Evolutionary conservation across 2,329 filamentous ascomycete genomes (phyloP).

Genomic region (Mycosphaerelloides madeirae): DNA sequence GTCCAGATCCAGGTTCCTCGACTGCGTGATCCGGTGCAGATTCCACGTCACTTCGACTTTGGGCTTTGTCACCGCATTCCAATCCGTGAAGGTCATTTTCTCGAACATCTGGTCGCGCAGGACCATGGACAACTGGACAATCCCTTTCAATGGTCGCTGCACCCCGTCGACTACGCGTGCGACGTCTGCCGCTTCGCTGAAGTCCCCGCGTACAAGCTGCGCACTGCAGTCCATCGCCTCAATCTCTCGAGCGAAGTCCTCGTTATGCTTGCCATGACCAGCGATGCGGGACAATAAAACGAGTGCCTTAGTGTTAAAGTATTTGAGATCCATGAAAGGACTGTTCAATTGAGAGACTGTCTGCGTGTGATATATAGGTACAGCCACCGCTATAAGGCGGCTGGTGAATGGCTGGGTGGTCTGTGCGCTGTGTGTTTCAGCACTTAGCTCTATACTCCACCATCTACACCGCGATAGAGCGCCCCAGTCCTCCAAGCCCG

Average conservation of each 20-base stretch:
- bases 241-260: neutral
- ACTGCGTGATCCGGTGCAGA: slow-evolving; percentile 1
- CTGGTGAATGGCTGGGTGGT: too few relatives aligned
- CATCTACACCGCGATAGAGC: slow-evolving; percentile 16
- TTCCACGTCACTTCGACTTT: slow-evolving; percentile 28
- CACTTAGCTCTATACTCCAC: slow-evolving; percentile 18
- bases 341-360: too few relatives aligned
- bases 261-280: neutral
- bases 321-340: too few relatives aligned
- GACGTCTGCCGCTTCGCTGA: neutral
- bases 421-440: too few relatives aligned
- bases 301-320: slow-evolving; percentile 11
- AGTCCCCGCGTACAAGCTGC: neutral
- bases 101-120: slow-evolving; percentile 10
- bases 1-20: neutral
- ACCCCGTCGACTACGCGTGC: neutral
- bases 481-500: neutral
- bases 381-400: too few relatives aligned
- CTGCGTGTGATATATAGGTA: too few relatives aligned
- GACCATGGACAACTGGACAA: slow-evolving; percentile 32
- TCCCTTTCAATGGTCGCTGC: slow-evolving; percentile 5
- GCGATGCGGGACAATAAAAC: slow-evolving; percentile 13
- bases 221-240: neutral
- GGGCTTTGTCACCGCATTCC: slow-evolving; percentile 6
- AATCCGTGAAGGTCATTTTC: slow-evolving; percentile 21